Base-by-base conservation (phyloP, 495 filamentous ascomycete species). In the Podospora comata region DNA sequence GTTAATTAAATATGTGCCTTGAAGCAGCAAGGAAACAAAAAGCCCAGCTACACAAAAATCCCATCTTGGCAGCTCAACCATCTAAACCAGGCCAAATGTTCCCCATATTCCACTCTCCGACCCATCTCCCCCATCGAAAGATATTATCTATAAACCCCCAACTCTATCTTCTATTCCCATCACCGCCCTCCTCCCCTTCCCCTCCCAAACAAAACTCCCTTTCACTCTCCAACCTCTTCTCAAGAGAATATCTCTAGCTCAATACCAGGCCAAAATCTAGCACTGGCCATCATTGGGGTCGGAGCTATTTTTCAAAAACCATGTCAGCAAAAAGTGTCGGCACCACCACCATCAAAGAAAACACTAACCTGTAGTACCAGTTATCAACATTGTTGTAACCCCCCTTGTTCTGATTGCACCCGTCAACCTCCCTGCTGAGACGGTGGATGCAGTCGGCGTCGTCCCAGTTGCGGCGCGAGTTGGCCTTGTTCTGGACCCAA, bases 401-500 rank as follows among this genome's bases (percentile, higher is more conserved):
- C 18, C 56, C 56, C 56, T 20, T 58, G 23, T 58, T 20, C 56
- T 58, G 3, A 5, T 0, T 6, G 56, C 56, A 58, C 0, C 56
- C 56, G 11, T 58, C 56, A n/a, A 58, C 23, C 56, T 58, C 56
- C 9, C 23, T n/a, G 56, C 9, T 58, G 19, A 58, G 23, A n/a
- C 56, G 56, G 56, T 58, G 18, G 23, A 58, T 58, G 23, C 56
- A 58, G 9, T 58, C 56, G 16, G 56, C 13, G 56, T 58, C 23
- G 23, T 58, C 56, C 56, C 56, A 58, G 56, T 58, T 58, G 23
- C 56, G 56, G 56, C 9, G 16, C 56, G 9, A 9, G 19, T 18
- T 18, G n/a, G 19, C 56, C 56, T 58, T 58, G 56, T 58, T 58
- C 56, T 58, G 56, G 56, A 58, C 56, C 56, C 18, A 9, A 13